These are phyloP conservation scores for Mycena venus DNA, from an alignment of 768 basidiomycete genomes.

Conservation along the genomic window DNA sequence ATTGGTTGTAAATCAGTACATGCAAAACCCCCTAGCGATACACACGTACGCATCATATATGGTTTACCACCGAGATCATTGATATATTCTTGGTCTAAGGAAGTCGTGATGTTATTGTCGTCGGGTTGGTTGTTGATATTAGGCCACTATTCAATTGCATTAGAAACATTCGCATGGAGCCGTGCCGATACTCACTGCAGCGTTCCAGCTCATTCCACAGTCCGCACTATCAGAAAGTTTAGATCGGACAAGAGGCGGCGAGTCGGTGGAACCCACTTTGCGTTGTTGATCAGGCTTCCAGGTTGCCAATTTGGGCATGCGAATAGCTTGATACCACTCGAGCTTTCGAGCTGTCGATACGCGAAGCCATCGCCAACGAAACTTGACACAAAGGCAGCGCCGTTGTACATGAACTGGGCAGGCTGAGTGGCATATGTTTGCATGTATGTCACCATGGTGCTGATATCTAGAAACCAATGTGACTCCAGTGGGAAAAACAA, in stretches of 20 bases:
- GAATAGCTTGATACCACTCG: background rate
- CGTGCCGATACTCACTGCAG: background rate
- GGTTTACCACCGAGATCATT: background rate
- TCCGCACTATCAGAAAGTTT: background rate
- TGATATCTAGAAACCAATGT: background rate
- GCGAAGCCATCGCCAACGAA: background rate
- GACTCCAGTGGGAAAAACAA: background rate
- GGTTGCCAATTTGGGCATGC: background rate
- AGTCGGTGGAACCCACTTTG: background rate
- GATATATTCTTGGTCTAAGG: background rate
- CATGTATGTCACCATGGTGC: background rate
- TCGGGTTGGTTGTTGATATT: background rate
- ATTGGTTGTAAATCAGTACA: background rate
- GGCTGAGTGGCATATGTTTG: background rate
- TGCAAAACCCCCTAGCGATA: no score
- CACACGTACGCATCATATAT: background rate
- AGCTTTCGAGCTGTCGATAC: background rate
- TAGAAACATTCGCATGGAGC: background rate
- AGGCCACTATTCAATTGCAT: background rate
- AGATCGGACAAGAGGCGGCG: background rate
- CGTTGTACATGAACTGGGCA: background rate
- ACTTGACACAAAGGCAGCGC: background rate
- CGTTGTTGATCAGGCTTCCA: background rate
- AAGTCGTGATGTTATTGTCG: background rate
- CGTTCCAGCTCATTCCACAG: conserved; percentile 2